These are phyloP conservation scores for Globisporangium sylvaticum DNA, from an alignment of 352 stramenopile species.

Conservation along the genomic window DNA sequence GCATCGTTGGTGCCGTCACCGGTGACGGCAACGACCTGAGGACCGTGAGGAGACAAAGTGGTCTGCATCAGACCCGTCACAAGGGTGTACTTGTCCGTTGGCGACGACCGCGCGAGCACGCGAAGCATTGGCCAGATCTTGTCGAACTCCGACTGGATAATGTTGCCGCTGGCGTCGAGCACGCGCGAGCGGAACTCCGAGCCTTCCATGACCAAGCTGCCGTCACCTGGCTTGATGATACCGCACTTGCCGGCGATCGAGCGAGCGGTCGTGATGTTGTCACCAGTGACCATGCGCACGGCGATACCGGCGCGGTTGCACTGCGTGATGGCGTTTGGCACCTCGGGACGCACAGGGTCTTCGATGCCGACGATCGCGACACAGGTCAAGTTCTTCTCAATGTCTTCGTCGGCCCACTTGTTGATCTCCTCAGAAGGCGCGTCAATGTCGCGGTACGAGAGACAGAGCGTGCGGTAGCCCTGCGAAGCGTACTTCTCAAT, in stretches of 20 bases:
- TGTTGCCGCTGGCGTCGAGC: conserved; percentile 46
- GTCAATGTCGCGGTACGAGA: conserved; percentile 41
- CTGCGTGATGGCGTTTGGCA: conserved; percentile 89
- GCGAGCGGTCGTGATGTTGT: conserved; percentile 88
- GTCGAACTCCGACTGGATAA: conserved; percentile 64
- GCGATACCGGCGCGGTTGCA: conserved; percentile 91
- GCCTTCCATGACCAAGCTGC: conserved; percentile 56
- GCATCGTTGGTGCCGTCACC: conserved; percentile 96
- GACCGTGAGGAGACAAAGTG: conserved; percentile 43
- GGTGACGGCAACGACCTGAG: conserved; percentile 94
- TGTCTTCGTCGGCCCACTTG: conserved; percentile 17
- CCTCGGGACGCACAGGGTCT: conserved; percentile 90
- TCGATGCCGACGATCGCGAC: conserved; percentile 89
- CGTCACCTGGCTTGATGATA: conserved; percentile 76
- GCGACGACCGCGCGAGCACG: conserved; percentile 57
- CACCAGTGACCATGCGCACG: conserved; percentile 91
- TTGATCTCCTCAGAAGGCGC: conserved; percentile 18
- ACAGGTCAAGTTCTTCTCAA: conserved; percentile 41
- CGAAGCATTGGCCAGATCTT: conserved; percentile 67
- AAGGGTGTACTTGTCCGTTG: conserved; percentile 66
- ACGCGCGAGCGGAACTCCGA: conserved; percentile 46
- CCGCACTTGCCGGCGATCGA: conserved; percentile 86
- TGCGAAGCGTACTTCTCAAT: conserved; percentile 68
- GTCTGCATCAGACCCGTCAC: conserved; percentile 61
- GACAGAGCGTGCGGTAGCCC: conserved; percentile 76